Evolutionary conservation across 371 early-diverging fungal species (phyloP).

Genomic region (Mucor circinelloides): DNA sequence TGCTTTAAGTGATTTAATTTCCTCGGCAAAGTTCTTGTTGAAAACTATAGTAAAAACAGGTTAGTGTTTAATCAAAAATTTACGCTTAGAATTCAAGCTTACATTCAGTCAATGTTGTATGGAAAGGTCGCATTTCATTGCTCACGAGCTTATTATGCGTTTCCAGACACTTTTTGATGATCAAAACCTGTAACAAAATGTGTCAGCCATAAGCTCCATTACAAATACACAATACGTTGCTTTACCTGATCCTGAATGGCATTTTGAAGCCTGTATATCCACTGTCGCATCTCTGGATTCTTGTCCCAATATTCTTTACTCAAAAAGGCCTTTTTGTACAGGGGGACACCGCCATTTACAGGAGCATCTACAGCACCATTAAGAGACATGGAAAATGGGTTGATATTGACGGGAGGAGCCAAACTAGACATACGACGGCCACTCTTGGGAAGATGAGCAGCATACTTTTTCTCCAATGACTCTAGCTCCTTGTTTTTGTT

Average conservation of each 20-base stretch:
- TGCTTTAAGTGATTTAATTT: conserved; percentile 47
- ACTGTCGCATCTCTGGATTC: conserved; percentile 49
- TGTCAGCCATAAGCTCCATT: neutral
- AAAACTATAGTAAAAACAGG: conserved; percentile 56
- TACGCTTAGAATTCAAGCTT: conserved; percentile 28
- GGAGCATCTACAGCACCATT: conserved; percentile 88
- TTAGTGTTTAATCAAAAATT: too few species aligned
- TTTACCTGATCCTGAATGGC: conserved; percentile 72
- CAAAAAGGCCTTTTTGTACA: conserved; percentile 77
- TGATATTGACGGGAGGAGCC: conserved; percentile 55
- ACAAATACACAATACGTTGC: neutral
- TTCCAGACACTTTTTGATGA: conserved; percentile 64
- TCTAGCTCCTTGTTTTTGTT: conserved; percentile 69
- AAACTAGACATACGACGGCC: conserved; percentile 1
- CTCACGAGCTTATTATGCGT: conserved; percentile 70
- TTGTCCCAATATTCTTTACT: conserved; percentile 43
- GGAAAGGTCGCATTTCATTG: conserved; percentile 75
- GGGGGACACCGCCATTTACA: conserved; percentile 83
- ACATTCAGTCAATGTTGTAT: conserved; percentile 68
- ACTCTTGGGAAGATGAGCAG: conserved; percentile 22
- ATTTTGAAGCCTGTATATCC: conserved; percentile 53
- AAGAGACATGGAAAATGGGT: conserved; percentile 80
- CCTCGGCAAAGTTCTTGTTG: conserved; percentile 71
- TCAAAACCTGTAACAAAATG: conserved; percentile 48
- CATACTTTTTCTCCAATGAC: conserved; percentile 59